phyloP scores from a whole-genome alignment of 2,329 filamentous ascomycete species.

The Penicillium decumbens region DNA sequence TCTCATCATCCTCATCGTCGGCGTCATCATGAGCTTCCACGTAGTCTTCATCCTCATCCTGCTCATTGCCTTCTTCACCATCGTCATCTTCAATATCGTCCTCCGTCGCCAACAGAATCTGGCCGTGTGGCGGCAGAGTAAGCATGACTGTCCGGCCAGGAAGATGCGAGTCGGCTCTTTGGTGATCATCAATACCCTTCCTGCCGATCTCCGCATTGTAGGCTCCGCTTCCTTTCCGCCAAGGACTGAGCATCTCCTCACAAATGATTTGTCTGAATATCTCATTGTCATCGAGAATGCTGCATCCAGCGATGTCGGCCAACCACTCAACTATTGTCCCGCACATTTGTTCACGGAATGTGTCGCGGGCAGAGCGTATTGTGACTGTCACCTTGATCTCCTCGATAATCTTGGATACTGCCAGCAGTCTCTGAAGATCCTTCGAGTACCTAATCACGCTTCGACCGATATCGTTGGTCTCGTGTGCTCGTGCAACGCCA shows the following conservation, averaged over 20 bases:
- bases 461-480: constrained; percentile 83
- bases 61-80: constrained; percentile 26
- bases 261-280: constrained; percentile 79
- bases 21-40: constrained; percentile 49
- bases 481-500: constrained; percentile 70
- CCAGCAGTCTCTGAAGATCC: constrained; percentile 67
- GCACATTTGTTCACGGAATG: constrained; percentile 97
- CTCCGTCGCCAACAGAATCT: constrained; percentile 42
- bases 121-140: constrained; percentile 40
- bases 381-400: constrained; percentile 95
- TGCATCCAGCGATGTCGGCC: constrained; percentile 83
- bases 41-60: constrained; percentile 44
- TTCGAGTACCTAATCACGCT: constrained; percentile 74
- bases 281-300: constrained; percentile 71
- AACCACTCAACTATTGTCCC: constrained; percentile 97
- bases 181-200: constrained; percentile 77
- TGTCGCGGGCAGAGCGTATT: constrained; percentile 86
- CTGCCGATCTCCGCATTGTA: constrained; percentile 72
- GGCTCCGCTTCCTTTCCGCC: constrained; percentile 79
- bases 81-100: constrained; percentile 43
- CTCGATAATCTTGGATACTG: constrained; percentile 80
- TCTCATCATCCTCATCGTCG: constrained; percentile 44
- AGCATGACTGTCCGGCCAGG: constrained; percentile 39
- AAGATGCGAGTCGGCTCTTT: constrained; percentile 52
- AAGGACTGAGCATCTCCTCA: constrained; percentile 82